Evolutionary conservation across 2,329 filamentous ascomycete species (phyloP).

Genomic region (Alternaria incomplexa): DNA sequence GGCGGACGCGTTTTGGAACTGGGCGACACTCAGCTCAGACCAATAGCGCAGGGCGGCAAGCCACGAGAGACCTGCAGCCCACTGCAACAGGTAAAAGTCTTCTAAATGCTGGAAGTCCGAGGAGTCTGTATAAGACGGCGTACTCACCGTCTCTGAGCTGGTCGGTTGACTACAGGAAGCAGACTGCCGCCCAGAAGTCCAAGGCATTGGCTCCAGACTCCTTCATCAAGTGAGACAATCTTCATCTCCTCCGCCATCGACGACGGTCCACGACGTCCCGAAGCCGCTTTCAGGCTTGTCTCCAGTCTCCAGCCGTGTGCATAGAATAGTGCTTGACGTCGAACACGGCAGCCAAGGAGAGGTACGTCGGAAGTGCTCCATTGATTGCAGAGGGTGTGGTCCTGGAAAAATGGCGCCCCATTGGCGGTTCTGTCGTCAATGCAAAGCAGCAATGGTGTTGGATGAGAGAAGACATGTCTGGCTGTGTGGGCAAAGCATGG

Average conservation of each 20-base stretch:
- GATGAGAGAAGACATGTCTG: not conserved
- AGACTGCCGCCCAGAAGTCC: slow-evolving; percentile 27
- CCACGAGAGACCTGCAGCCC: slow-evolving; percentile 39
- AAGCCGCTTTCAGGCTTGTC: slow-evolving; percentile 8
- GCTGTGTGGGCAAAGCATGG: slow-evolving; percentile 33
- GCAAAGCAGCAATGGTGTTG: slow-evolving; percentile 1
- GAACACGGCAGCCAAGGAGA: slow-evolving; percentile 17
- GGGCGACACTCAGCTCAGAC: slow-evolving; percentile 38
- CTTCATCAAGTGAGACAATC: slow-evolving; percentile 35
- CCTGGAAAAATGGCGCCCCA: not conserved
- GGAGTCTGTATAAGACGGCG: slow-evolving; percentile 44
- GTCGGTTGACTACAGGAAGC: slow-evolving; percentile 34
- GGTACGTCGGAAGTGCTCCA: slow-evolving; percentile 33
- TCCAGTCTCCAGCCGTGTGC: slow-evolving; percentile 8
- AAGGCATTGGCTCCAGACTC: slow-evolving; percentile 35
- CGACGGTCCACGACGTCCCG: slow-evolving; percentile 26
- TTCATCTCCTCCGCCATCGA: slow-evolving; percentile 14
- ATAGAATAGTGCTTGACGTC: slow-evolving; percentile 11
- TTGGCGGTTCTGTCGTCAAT: slow-evolving; percentile 4
- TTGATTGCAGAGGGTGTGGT: slow-evolving; percentile 5
- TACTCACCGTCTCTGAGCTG: slow-evolving; percentile 31
- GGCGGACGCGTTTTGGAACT: slow-evolving; percentile 31
- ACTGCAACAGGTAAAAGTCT: slow-evolving; percentile 40
- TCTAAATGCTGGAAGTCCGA: slow-evolving; percentile 21
- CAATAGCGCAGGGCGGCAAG: slow-evolving; percentile 43